These are phyloP conservation scores for Rosellinia necatrix DNA, from an alignment of 2,329 filamentous ascomycete species.

Conservation along the genomic window DNA sequence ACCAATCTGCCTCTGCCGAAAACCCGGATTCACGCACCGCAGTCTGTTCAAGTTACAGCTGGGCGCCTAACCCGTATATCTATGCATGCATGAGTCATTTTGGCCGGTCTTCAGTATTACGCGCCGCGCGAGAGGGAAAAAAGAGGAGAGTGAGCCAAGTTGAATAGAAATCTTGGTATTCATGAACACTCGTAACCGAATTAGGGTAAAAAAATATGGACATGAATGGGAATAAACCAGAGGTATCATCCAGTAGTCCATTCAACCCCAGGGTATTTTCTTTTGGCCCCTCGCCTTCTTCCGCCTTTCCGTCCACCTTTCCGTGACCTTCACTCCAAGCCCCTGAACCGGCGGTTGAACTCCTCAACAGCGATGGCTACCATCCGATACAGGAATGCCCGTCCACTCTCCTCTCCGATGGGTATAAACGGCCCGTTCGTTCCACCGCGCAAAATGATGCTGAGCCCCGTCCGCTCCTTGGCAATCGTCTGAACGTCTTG, in stretches of 20 bases:
- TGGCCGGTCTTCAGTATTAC: too few species aligned
- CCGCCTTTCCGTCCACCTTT: not conserved
- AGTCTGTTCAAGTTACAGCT: too few species aligned
- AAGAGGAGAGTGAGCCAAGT: too few species aligned
- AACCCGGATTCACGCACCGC: too few species aligned
- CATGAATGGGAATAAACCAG: not conserved
- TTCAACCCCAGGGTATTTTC: not conserved
- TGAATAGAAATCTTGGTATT: not conserved
- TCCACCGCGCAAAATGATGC: conserved; percentile 83
- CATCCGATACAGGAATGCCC: conserved; percentile 68
- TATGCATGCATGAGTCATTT: too few species aligned
- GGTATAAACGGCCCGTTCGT: conserved; percentile 95
- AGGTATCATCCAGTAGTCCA: not conserved
- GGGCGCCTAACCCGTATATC: too few species aligned
- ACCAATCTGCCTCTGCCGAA: too few species aligned
- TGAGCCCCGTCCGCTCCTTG: conserved; percentile 94
- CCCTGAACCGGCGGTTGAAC: conserved; percentile 66
- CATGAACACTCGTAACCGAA: not conserved
- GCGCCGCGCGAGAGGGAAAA: too few species aligned
- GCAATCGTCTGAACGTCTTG: conserved; percentile 97
- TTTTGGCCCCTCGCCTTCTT: not conserved
- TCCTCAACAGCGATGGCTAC: conserved; percentile 69
- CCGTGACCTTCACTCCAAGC: conserved; percentile 47
- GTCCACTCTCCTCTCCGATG: conserved; percentile 80
- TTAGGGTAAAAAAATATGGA: not conserved